phyloP scores from a whole-genome alignment of 2,329 filamentous ascomycete species.

The Aspergillus ibericus region DNA sequence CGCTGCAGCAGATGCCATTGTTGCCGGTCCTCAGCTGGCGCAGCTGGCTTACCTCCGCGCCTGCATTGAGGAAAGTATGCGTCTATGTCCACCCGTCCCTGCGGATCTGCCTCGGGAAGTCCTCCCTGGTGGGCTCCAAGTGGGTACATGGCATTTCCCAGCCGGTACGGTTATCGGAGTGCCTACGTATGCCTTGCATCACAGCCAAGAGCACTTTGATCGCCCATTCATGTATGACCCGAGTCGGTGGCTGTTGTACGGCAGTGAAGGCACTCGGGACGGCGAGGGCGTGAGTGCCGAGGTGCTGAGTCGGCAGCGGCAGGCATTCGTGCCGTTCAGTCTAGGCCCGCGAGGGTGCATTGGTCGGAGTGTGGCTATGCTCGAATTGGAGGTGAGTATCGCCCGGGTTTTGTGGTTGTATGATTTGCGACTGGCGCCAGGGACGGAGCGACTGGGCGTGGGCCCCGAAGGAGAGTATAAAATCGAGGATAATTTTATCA shows the following conservation, averaged over 20 bases:
- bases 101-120: constrained; percentile 1
- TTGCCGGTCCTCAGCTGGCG: neutral
- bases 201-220: constrained; percentile 1
- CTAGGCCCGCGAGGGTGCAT: constrained; percentile 1
- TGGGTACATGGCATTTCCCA: neutral
- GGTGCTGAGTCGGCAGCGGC: neutral
- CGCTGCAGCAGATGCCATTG: neutral
- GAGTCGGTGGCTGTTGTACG: neutral
- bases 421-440: constrained; percentile 1
- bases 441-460: neutral
- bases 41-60: neutral
- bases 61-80: constrained; percentile 1
- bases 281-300: neutral
- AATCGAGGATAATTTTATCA: neutral
- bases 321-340: constrained; percentile 3
- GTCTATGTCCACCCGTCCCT: neutral
- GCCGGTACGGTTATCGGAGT: neutral
- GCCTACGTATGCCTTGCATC: neutral
- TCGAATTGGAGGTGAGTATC: neutral
- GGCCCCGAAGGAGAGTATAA: neutral
- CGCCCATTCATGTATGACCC: neutral
- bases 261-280: neutral
- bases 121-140: neutral
- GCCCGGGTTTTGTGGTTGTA: neutral
- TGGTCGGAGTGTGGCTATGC: neutral